Base-by-base conservation (phyloP, 495 filamentous ascomycete species). In the Daldinia loculata region DNA sequence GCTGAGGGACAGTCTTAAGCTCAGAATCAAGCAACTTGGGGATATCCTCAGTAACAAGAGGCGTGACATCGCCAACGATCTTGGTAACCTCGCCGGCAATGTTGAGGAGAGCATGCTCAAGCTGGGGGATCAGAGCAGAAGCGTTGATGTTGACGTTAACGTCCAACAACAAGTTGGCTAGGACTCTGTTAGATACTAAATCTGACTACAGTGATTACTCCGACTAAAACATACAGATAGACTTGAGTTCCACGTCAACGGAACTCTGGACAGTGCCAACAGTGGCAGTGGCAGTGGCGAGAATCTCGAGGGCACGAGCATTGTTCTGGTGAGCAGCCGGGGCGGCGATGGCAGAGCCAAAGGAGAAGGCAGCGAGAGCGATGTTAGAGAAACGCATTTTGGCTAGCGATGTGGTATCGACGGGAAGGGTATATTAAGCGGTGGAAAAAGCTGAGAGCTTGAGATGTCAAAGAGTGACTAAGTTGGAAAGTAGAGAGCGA, bases 371-470 rank as follows among this genome's bases (percentile, higher is more conserved):
- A 51, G 70, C 68, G 22, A 74, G 34, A 32, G 66, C 60, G 68
- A 77, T 70, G 56, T 45, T 76, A 34, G 73, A 60, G 74, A 76
- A 76, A 70, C 67, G 73, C 75, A 77, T 77, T 65, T 19, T 77
- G 61, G 19, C 56, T 51, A 52, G 56, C 59, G 56, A 39, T 57
- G 38, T 60, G 45, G 61, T 52, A 22, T 53, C 26, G 55, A n/a
- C 41, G 36, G 45, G 45, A 60, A 61, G 48, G 19, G 3, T 26
- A 61, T 43, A 29, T 56, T 74, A 61, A 57, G 45, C 45, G 34
- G 45, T 36, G 29, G 26, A 9, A 30, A 22, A 57, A 63, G 71
- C 67, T 67, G 66, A 64, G 34, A 63, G 71, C 71, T 59, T 52
- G 71, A 58, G 62, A 74, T 69, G 70, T 69, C 66, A 74, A 74